These are phyloP conservation scores for Euphorbia celastroides DNA, from an alignment of 441 rosid species.

Conservation along the genomic window DNA sequence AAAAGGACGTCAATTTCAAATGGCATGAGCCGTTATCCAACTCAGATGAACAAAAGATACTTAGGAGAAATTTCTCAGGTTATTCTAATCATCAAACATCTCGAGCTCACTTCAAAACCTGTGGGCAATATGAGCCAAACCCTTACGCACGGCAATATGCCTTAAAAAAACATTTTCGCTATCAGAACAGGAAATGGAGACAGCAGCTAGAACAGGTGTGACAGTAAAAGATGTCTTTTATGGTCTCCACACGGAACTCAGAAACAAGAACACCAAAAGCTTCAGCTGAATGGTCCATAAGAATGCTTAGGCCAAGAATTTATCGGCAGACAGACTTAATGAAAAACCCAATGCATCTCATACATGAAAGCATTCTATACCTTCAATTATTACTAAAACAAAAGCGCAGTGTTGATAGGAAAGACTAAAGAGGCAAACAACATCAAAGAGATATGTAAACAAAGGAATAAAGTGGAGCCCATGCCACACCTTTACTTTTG, in stretches of 20 bases:
- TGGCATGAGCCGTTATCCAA: conserved; percentile 77
- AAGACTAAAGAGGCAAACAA: neutral
- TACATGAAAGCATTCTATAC: conserved; percentile 1
- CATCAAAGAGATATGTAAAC: neutral
- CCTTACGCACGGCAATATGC: too few relatives aligned
- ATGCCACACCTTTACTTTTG: neutral
- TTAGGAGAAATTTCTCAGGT: neutral
- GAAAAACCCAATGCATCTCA: too few relatives aligned
- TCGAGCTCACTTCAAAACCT: conserved; percentile 5
- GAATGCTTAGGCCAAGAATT: conserved; percentile 32
- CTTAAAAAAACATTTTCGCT: too few relatives aligned
- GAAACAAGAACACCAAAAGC: conserved; percentile 79
- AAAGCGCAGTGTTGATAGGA: too few relatives aligned
- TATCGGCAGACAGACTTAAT: conserved; percentile 16
- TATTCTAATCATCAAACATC: neutral
- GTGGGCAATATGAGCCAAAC: too few relatives aligned
- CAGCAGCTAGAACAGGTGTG: conserved; percentile 61
- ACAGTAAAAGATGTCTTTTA: conserved; percentile 65
- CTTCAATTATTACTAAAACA: neutral
- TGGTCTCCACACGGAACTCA: conserved; percentile 92
- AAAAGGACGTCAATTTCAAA: conserved; percentile 67
- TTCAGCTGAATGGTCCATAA: conserved; percentile 71
- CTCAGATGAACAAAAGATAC: conserved; percentile 70
- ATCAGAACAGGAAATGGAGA: too few relatives aligned
- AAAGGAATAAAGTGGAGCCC: neutral